Percentiles rank a stretch among this genome's conserved stretches.
These are phyloP conservation scores for Leucosporidium creatinivorum DNA, from an alignment of 768 basidiomycete species.

Conservation along the genomic window DNA sequence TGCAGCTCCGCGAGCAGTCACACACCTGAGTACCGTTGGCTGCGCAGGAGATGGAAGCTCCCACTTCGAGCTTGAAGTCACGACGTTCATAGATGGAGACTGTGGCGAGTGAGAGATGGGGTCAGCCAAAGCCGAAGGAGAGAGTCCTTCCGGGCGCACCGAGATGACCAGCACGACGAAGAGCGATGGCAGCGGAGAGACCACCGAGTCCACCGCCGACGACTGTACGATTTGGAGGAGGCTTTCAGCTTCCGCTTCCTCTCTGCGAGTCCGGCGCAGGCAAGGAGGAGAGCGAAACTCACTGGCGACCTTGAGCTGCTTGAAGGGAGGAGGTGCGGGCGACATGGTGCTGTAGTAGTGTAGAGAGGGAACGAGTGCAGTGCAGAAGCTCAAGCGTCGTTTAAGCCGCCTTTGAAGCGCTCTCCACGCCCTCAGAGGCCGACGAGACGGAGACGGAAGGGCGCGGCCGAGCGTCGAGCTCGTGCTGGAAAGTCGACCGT, in stretches of 20 bases:
- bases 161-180: slow-evolving; percentile 29
- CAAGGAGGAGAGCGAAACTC: too few relatives aligned
- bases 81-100: slow-evolving; percentile 29
- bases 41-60: slow-evolving; percentile 30
- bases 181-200: slow-evolving; percentile 28
- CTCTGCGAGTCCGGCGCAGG: too few relatives aligned
- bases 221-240: slow-evolving; percentile 1
- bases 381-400: neutral
- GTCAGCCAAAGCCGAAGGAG: neutral
- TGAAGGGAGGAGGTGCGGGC: slow-evolving; percentile 4
- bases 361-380: neutral
- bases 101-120: neutral
- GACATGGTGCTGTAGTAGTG: neutral
- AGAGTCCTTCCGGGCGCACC: neutral
- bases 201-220: slow-evolving; percentile 35
- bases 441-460: too few relatives aligned
- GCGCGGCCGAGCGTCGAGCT: too few relatives aligned
- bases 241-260: too few relatives aligned
- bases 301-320: slow-evolving; percentile 25
- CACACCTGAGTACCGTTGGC: slow-evolving; percentile 6
- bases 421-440: too few relatives aligned
- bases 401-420: too few relatives aligned
- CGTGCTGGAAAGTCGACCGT: too few relatives aligned
- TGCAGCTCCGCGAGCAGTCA: neutral
- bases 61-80: slow-evolving; percentile 28